A percentile compares a stretch with the other conserved stretches of the same genome.
These are phyloP conservation scores for Phytophthora cryptogea DNA, from an alignment of 352 stramenopile genomes.

Conservation along the genomic window DNA sequence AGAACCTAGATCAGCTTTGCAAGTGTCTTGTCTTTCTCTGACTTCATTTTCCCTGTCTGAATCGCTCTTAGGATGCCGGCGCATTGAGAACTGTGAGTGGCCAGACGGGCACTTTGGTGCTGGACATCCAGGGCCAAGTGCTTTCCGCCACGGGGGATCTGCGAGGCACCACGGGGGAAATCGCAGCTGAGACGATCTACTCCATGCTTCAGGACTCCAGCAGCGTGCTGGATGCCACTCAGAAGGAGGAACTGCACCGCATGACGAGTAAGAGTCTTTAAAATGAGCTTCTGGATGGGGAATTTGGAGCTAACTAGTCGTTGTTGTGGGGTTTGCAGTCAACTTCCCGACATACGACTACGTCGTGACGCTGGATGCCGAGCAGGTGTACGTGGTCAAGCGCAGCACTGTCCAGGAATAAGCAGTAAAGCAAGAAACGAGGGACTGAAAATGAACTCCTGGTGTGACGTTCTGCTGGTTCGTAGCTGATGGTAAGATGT, in stretches of 20 bases:
- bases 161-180: conserved; percentile 48
- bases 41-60: conserved; percentile 1
- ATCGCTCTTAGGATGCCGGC: conserved; percentile 53
- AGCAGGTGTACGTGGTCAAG: conserved; percentile 82
- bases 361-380: conserved; percentile 62
- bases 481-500: conserved; percentile 23
- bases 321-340: conserved; percentile 36
- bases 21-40: neutral
- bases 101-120: conserved; percentile 67
- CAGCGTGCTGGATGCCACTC: conserved; percentile 52
- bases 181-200: conserved; percentile 61
- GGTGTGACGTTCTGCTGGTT: neutral
- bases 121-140: conserved; percentile 62
- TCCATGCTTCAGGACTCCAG: conserved; percentile 74
- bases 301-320: neutral
- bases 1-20: neutral
- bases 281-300: conserved; percentile 1
- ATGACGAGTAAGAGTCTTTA: conserved; percentile 47
- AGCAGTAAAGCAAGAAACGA: conserved; percentile 8
- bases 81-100: conserved; percentile 48
- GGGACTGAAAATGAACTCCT: conserved; percentile 2
- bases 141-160: conserved; percentile 70
- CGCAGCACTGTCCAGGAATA: conserved; percentile 42
- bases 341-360: conserved; percentile 71
- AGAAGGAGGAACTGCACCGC: conserved; percentile 67